Evolutionary conservation across 83 land plant species (phyloP).

Genomic region (Picea abies): DNA sequence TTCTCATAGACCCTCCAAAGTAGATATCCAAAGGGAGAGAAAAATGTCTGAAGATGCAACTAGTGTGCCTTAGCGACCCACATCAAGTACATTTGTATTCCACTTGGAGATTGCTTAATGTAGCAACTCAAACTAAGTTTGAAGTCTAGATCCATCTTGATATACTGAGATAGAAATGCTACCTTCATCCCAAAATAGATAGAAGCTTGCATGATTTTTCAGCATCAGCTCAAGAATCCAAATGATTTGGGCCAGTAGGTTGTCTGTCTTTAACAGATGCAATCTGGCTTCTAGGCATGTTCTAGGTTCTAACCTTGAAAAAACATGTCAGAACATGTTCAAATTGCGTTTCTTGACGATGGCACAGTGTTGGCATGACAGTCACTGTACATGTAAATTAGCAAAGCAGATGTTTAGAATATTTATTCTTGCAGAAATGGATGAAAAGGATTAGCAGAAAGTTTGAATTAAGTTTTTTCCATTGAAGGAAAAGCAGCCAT

Average conservation of each 20-base stretch:
- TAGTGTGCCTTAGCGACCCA: neutral
- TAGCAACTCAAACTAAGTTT: too few relatives aligned
- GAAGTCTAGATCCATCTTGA: neutral
- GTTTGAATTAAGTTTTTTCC: too few relatives aligned
- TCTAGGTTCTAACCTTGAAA: neutral
- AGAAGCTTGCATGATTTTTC: too few relatives aligned
- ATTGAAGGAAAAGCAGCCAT: too few relatives aligned
- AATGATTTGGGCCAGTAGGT: neutral
- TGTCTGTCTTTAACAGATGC: neutral
- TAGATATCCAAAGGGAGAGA: neutral
- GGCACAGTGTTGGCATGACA: neutral
- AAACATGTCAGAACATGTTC: constrained; percentile 1
- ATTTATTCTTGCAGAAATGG: too few relatives aligned
- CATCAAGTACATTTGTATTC: neutral
- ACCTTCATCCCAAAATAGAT: neutral
- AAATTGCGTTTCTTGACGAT: neutral
- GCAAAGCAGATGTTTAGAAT: too few relatives aligned
- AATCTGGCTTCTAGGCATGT: neutral
- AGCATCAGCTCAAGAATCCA: too few relatives aligned
- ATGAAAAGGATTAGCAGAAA: too few relatives aligned
- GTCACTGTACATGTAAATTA: neutral
- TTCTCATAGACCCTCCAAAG: constrained; percentile 3
- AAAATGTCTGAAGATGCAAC: neutral
- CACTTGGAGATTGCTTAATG: neutral
- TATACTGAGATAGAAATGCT: neutral